A percentile compares a stretch with the other conserved stretches of the same genome.
phyloP scores from a whole-genome alignment of 257 asterid species.

The Solanum piurae region DNA sequence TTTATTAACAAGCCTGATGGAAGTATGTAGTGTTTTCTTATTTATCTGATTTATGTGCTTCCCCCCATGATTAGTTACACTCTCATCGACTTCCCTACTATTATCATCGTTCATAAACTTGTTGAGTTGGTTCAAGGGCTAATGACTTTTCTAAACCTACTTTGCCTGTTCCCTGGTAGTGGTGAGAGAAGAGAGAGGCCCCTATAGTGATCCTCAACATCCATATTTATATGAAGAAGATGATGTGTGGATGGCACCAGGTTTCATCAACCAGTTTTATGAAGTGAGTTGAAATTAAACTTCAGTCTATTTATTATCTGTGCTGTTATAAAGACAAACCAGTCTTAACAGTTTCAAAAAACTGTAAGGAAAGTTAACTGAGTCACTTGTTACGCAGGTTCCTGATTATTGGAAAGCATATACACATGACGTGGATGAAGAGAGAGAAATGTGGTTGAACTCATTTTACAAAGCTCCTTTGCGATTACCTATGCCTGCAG shows the following conservation, averaged over 20 bases:
- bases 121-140: background rate
- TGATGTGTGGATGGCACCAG: slow-evolving; percentile 99
- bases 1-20: slow-evolving; percentile 95
- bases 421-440: slow-evolving; percentile 82
- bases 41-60: background rate
- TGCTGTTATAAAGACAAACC: background rate
- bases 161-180: slow-evolving; percentile 28
- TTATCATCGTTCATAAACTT: background rate
- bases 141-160: background rate
- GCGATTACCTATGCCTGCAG: slow-evolving; percentile 95
- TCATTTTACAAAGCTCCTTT: slow-evolving; percentile 89
- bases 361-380: background rate
- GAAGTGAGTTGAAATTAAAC: slow-evolving; percentile 38
- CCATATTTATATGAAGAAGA: slow-evolving; percentile 93
- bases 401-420: slow-evolving; percentile 93
- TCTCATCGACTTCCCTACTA: background rate
- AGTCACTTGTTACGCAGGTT: slow-evolving; percentile 43
- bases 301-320: background rate
- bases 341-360: background rate
- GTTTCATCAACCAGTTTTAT: slow-evolving; percentile 93
- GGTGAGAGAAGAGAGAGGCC: slow-evolving; percentile 91
- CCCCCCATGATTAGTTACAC: background rate
- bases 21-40: slow-evolving; percentile 41
- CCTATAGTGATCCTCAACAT: slow-evolving; percentile 95
- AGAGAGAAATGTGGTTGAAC: slow-evolving; percentile 92